Conservation (phyloP, 2,329 filamentous ascomycete species). For the Penicillium paneum region DNA sequence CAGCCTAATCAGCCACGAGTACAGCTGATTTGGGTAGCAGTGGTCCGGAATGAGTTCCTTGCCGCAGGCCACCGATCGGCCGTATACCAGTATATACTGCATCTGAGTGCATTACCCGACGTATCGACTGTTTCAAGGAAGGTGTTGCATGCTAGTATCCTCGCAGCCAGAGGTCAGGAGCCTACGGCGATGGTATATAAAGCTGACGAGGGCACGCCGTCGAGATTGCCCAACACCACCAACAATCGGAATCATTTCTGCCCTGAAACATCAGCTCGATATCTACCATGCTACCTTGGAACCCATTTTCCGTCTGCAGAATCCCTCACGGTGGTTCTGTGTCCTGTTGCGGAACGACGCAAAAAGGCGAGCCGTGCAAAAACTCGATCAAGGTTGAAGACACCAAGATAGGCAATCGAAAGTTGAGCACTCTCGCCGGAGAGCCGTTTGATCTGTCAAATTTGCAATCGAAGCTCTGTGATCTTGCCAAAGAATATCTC, state of each 20-base stretch:
- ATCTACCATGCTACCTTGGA: background rate
- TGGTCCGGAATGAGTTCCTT: too few relatives aligned
- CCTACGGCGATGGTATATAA: background rate
- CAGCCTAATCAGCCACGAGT: too few relatives aligned
- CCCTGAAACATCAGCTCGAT: background rate
- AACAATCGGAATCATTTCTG: background rate
- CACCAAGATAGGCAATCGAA: background rate
- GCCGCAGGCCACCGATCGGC: too few relatives aligned
- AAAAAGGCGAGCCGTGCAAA: background rate
- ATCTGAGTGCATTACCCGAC: background rate
- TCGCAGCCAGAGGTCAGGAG: background rate
- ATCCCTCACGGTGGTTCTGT: background rate
- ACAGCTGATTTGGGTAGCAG: too few relatives aligned
- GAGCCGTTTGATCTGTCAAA: background rate
- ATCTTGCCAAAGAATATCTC: background rate
- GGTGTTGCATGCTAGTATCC: background rate
- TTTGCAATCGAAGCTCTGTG: background rate
- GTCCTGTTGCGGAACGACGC: background rate
- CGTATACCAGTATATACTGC: too few relatives aligned
- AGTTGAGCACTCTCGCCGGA: background rate
- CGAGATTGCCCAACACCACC: background rate
- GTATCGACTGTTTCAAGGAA: background rate
- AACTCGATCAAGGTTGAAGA: background rate
- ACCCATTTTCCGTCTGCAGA: background rate
- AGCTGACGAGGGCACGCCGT: background rate